These are phyloP conservation scores for Euphorbia corollata DNA, from an alignment of 441 rosid species.

Conservation along the genomic window DNA sequence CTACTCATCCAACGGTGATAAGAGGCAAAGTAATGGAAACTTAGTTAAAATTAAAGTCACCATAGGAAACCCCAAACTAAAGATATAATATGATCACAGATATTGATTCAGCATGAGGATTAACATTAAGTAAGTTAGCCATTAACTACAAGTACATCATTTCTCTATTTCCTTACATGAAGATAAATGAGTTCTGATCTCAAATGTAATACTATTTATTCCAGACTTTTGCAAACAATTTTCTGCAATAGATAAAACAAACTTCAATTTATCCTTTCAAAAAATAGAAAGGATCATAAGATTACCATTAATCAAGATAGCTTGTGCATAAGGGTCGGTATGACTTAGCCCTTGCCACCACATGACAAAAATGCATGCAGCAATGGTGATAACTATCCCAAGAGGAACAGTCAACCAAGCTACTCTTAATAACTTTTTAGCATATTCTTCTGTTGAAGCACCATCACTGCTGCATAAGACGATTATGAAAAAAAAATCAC, in stretches of 20 bases:
- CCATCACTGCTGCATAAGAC: constrained; percentile 43
- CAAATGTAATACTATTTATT: neutral
- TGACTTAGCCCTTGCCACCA: constrained; percentile 76
- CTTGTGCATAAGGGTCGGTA: constrained; percentile 58
- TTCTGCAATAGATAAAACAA: neutral
- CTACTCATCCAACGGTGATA: too few species aligned
- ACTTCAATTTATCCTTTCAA: neutral
- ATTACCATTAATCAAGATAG: constrained; percentile 77
- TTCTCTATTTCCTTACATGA: neutral
- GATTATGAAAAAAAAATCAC: neutral
- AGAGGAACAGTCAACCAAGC: constrained; percentile 81
- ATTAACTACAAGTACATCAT: neutral
- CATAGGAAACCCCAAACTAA: neutral
- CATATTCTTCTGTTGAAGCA: constrained; percentile 33
- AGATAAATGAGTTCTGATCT: neutral
- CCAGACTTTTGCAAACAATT: neutral
- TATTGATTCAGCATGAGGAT: too few species aligned
- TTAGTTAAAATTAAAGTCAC: too few species aligned
- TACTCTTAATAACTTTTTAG: constrained; percentile 52
- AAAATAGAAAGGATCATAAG: neutral
- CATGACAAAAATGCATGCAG: constrained; percentile 53
- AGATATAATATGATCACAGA: too few species aligned
- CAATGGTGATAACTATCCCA: constrained; percentile 52
- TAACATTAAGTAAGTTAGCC: neutral
- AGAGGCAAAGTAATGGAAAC: too few species aligned